Conservation (phyloP, 108 stramenopile genomes). For the Nannochloropsis salina region DNA sequence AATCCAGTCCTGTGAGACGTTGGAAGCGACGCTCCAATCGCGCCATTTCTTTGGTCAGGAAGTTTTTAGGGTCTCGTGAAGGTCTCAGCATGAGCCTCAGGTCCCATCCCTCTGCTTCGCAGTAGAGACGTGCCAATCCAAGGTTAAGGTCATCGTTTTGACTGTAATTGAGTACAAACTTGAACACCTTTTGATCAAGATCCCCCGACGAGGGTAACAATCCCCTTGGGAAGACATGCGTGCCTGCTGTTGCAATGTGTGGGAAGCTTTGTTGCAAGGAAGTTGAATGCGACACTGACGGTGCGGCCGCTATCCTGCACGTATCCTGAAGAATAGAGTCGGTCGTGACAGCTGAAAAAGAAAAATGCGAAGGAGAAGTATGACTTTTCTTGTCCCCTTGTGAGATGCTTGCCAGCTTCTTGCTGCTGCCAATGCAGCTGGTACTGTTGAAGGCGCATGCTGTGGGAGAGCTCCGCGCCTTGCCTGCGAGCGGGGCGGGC, state of each 20-base stretch:
- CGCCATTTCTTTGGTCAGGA: not conserved
- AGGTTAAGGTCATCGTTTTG: conserved; percentile 15
- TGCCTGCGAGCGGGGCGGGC: not conserved
- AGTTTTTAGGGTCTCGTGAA: not conserved
- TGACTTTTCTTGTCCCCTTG: not conserved
- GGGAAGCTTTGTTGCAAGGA: not conserved
- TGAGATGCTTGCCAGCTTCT: not conserved
- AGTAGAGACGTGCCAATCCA: not conserved
- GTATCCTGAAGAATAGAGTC: not conserved
- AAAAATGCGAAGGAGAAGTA: no score
- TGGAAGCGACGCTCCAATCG: not conserved
- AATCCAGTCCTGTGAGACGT: conserved; percentile 7
- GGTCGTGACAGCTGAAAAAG: not conserved
- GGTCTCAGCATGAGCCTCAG: not conserved
- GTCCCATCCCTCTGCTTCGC: not conserved
- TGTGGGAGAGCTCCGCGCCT: not conserved
- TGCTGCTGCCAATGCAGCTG: not conserved
- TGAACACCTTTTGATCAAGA: not conserved
- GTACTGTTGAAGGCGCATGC: not conserved
- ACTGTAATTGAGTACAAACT: conserved; percentile 14
- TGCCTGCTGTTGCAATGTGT: not conserved
- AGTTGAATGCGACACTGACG: not conserved
- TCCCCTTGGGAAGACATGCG: not conserved
- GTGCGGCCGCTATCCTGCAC: not conserved
- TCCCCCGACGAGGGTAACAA: not conserved